Evolutionary conservation across 2,329 filamentous ascomycete genomes (phyloP).

Genomic region (Aureobasidium lini): DNA sequence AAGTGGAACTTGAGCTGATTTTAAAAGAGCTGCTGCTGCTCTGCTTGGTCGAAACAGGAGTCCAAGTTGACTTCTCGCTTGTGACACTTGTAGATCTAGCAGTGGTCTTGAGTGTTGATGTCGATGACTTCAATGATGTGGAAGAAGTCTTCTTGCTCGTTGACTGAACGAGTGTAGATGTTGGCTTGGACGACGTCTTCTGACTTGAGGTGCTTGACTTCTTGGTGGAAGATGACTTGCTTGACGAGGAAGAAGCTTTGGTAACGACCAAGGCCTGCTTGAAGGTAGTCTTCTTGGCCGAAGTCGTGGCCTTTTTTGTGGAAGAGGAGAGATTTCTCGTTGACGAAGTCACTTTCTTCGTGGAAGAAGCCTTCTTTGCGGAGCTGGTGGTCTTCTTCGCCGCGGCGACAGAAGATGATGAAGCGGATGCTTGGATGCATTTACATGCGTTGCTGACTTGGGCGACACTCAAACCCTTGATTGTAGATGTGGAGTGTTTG

Average conservation of each 20-base stretch:
- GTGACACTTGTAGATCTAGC: not conserved
- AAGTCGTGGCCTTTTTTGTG: not conserved
- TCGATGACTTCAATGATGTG: not conserved
- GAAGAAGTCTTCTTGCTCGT: not conserved
- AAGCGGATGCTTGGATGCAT: slow-evolving; percentile 5
- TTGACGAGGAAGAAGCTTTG: not conserved
- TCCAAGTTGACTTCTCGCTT: not conserved
- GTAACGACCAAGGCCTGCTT: not conserved
- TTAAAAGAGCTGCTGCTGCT: not conserved
- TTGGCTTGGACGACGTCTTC: not conserved
- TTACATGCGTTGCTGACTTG: slow-evolving; percentile 9
- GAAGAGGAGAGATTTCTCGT: slow-evolving; percentile 1
- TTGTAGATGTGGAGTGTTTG: slow-evolving; percentile 4
- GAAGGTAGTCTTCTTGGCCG: not conserved
- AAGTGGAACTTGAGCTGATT: not conserved
- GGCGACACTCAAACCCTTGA: slow-evolving; percentile 3
- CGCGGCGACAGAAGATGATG: slow-evolving; percentile 3
- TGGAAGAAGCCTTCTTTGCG: not conserved
- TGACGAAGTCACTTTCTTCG: not conserved
- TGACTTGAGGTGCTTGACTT: slow-evolving; percentile 5
- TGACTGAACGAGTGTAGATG: too few species aligned
- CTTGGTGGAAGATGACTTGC: not conserved
- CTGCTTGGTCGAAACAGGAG: not conserved
- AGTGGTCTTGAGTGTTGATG: not conserved
- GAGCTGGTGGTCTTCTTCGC: not conserved